phyloP scores from a whole-genome alignment of 176 grass and related monocot species.

The Carex littledalei region DNA sequence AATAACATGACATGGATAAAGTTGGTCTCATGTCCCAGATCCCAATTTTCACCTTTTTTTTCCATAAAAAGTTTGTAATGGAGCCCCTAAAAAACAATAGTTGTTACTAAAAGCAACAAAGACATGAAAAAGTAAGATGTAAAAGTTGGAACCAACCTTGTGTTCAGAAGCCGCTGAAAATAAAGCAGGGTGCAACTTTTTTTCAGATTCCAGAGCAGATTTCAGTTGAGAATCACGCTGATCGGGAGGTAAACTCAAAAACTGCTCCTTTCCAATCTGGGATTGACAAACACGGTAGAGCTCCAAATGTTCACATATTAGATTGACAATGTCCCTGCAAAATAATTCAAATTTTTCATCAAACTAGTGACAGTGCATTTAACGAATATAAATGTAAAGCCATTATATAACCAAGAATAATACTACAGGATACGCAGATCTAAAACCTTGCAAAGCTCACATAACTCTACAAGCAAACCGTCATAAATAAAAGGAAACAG shows the following conservation, averaged over 20 bases:
- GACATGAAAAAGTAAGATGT: background rate
- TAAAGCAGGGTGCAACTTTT: conserved; percentile 88
- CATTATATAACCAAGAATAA: background rate
- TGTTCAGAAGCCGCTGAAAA: conserved; percentile 67
- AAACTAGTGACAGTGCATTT: background rate
- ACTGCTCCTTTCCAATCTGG: conserved; percentile 82
- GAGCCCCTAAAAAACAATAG: background rate
- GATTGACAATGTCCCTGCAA: conserved; percentile 65
- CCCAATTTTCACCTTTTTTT: background rate
- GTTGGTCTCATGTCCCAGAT: background rate
- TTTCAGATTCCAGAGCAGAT: conserved; percentile 59
- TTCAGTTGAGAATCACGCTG: conserved; percentile 71
- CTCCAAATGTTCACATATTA: conserved; percentile 76
- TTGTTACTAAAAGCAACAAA: background rate
- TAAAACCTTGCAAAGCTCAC: background rate
- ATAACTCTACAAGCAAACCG: background rate
- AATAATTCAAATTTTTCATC: conserved; percentile 11
- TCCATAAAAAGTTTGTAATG: background rate
- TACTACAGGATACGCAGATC: background rate
- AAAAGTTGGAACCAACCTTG: conserved; percentile 39
- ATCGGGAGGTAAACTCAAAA: conserved; percentile 58
- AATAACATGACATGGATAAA: background rate
- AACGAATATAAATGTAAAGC: background rate
- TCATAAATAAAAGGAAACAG: background rate
- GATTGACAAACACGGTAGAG: conserved; percentile 77